Percentiles rank a stretch among this genome's conserved stretches.
These are phyloP conservation scores for Phalaenopsis aphrodite DNA, from an alignment of 106 monocot species.

Conservation along the genomic window DNA sequence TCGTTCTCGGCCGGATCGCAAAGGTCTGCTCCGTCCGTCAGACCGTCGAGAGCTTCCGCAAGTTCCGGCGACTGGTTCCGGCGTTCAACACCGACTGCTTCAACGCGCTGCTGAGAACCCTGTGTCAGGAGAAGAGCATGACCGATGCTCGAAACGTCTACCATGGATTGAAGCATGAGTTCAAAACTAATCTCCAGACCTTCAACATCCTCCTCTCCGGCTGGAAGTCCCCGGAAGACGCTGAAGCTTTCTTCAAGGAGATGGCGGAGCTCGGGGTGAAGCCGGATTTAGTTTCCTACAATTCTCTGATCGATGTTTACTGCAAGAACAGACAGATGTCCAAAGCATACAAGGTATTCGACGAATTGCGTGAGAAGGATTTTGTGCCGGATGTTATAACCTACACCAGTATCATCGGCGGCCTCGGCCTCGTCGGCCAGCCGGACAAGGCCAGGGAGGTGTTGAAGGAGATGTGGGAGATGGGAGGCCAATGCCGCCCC, in stretches of 20 bases:
- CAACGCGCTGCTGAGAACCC: conserved; percentile 68
- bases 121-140: conserved; percentile 90
- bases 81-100: conserved; percentile 43
- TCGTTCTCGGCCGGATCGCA: conserved; percentile 62
- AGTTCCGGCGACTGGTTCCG: conserved; percentile 24
- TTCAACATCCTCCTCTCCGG: conserved; percentile 76
- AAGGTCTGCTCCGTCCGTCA: conserved; percentile 79
- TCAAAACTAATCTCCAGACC: conserved; percentile 50
- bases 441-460: conserved; percentile 72
- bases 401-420: conserved; percentile 80
- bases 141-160: conserved; percentile 62
- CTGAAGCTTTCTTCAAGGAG: conserved; percentile 58
- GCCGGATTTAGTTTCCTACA: conserved; percentile 76
- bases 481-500: conserved; percentile 37
- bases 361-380: conserved; percentile 33
- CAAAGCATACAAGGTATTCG: conserved; percentile 35
- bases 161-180: conserved; percentile 62
- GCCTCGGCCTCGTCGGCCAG: conserved; percentile 72
- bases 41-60: conserved; percentile 61
- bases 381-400: conserved; percentile 65
- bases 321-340: conserved; percentile 62
- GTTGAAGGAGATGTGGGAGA: conserved; percentile 80
- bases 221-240: conserved; percentile 74
- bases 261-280: conserved; percentile 45
- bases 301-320: conserved; percentile 71